Evolutionary conservation across 257 asterid genomes (phyloP).

Genomic region (Fraxinus americana): DNA sequence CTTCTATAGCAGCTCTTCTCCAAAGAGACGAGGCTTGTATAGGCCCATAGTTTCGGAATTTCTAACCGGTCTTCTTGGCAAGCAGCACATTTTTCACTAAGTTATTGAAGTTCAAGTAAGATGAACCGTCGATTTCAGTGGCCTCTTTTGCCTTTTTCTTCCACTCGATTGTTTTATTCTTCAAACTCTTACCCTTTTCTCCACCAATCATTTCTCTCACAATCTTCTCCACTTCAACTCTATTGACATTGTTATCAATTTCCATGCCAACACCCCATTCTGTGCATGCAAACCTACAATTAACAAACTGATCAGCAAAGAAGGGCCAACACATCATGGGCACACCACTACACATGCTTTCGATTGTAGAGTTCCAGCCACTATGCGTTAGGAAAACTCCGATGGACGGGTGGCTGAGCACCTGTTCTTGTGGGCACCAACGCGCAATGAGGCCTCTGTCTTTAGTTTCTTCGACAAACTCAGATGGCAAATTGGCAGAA

Average conservation of each 20-base stretch:
- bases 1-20: no score
- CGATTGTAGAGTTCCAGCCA: constrained; percentile 28
- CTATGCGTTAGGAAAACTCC: constrained; percentile 24
- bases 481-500: constrained; percentile 9
- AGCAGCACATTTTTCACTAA: constrained; percentile 16
- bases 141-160: constrained; percentile 18
- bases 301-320: constrained; percentile 21
- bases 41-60: no score
- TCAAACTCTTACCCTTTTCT: constrained; percentile 2
- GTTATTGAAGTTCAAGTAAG: constrained; percentile 9
- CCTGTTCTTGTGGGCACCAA: constrained; percentile 30
- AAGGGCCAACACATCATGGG: constrained; percentile 33
- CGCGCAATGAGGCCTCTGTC: constrained; percentile 18
- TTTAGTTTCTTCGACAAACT: constrained; percentile 12
- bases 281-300: constrained; percentile 12
- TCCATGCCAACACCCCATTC: constrained; percentile 28
- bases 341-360: constrained; percentile 26
- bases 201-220: constrained; percentile 10
- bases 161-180: constrained; percentile 25
- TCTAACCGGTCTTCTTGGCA: not conserved
- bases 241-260: not conserved
- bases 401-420: constrained; percentile 21
- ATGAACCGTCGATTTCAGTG: not conserved
- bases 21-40: no score
- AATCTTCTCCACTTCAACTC: constrained; percentile 15